Conservation (phyloP, 192 early-diverging fungal species). For the Geranomyces variabilis region DNA sequence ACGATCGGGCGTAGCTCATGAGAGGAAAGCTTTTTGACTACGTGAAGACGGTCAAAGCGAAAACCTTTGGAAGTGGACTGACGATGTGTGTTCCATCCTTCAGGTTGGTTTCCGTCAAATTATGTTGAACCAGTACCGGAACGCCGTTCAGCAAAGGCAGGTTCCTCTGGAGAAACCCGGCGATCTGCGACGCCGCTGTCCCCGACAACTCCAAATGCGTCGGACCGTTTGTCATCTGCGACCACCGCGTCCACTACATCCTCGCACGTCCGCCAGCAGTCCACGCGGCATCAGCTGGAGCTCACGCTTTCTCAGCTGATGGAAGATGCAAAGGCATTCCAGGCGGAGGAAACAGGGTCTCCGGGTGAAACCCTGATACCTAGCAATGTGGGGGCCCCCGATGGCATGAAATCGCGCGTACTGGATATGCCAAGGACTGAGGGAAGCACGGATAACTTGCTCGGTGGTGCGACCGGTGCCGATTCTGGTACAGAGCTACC, state of each 20-base stretch:
- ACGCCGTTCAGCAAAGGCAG: not conserved
- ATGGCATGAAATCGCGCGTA: not conserved
- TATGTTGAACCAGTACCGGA: slow-evolving; percentile 43
- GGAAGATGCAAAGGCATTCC: slow-evolving; percentile 30
- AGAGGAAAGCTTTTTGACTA: too few species aligned
- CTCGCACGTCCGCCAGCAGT: slow-evolving; percentile 19
- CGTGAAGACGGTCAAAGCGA: too few species aligned
- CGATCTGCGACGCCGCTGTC: slow-evolving; percentile 16
- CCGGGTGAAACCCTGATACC: not conserved
- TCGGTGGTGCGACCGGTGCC: not conserved
- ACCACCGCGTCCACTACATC: slow-evolving; percentile 20
- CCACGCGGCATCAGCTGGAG: slow-evolving; percentile 22
- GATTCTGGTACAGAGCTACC: slow-evolving; percentile 43
- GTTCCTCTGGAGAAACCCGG: not conserved
- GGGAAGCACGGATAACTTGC: not conserved
- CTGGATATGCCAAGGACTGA: slow-evolving; percentile 26
- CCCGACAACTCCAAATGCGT: not conserved
- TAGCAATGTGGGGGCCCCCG: not conserved
- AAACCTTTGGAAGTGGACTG: too few species aligned
- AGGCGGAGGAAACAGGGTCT: slow-evolving; percentile 8
- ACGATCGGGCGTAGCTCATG: too few species aligned
- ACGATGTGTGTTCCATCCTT: not conserved
- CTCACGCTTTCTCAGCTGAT: slow-evolving; percentile 24
- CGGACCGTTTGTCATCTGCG: not conserved
- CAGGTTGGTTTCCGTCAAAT: slow-evolving; percentile 64